Evolutionary conservation across 2,329 filamentous ascomycete genomes (phyloP).

Genomic region (Neurospora sp.): DNA sequence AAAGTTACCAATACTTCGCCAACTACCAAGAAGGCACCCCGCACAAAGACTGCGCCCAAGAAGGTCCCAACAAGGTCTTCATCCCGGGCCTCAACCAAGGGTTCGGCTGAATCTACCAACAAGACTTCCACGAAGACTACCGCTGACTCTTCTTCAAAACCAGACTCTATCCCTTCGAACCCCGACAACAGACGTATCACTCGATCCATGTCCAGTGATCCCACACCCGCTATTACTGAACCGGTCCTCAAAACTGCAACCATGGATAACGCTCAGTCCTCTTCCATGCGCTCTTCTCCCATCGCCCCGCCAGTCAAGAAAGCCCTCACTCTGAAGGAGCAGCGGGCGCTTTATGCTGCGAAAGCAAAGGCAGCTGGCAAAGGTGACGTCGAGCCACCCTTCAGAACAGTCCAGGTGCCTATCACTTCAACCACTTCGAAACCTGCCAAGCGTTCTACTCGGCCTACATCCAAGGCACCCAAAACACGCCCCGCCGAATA

Average conservation of each 20-base stretch:
- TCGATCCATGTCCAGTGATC: not conserved
- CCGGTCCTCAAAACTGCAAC: too few relatives aligned
- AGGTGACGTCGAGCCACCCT: not conserved
- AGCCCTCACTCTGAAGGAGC: not conserved
- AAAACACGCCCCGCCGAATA: too few relatives aligned
- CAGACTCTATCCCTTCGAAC: not conserved
- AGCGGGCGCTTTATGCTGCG: not conserved
- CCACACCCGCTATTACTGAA: too few relatives aligned
- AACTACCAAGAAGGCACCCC: not conserved
- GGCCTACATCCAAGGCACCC: too few relatives aligned
- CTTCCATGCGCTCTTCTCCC: not conserved
- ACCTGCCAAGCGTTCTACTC: not conserved
- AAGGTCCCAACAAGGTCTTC: not conserved
- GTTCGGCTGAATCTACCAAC: not conserved
- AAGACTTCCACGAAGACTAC: not conserved
- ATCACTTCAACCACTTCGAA: not conserved
- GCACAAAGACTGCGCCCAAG: not conserved
- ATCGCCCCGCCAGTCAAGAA: not conserved
- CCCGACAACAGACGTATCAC: not conserved
- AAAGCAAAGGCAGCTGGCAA: not conserved
- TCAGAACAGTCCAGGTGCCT: not conserved
- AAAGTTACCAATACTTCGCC: not conserved
- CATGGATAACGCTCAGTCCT: too few relatives aligned
- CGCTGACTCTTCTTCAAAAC: not conserved
- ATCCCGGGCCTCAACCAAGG: not conserved